Evolutionary conservation across 805 yeast genomes (phyloP), one percentile per base, ranked within the genome.

Genomic region (Lipomyces lipofer): DNA sequence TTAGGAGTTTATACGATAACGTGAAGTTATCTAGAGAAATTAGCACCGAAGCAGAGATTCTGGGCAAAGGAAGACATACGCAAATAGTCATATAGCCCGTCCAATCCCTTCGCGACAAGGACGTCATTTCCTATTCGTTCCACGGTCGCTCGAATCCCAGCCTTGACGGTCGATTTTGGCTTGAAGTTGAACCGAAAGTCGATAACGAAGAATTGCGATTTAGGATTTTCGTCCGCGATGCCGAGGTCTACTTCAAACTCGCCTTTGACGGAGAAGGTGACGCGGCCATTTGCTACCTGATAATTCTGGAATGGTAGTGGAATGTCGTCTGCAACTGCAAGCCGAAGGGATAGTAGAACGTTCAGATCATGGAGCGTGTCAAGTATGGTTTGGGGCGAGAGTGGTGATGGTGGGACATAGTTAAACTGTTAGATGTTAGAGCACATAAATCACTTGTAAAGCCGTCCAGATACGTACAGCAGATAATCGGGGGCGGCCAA

Each of bases 191-290:
- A 79, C 51, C 81, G 77, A 69, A 90, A 85, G 67, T 88, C 92
- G 19, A 92, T 86, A 56, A 89, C 76, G 66, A 84, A 87, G 63
- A 86, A 84, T 13, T 89, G 89, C 0, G 89, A 80, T 35, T 79
- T 78, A 2, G 73, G 75, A 1, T 75, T 73, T 22, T 83, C 82
- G 63, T 81, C 84, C 4, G 83, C 83, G 33, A 88, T 83, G 0
- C 94, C 87, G n/a, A 91, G 75, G 22, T 90, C 88, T 13, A 89
- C 78, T 66, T 83, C 82, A 65, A 87, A 89, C 47, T 85, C 85
- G 50, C 81, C 77, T 0, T 78, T 76, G 1, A 87, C 80, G 2
- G 78, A 74, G 61, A 87, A 83, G 50, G 78, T 78, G 2, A 86
- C 84, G 48, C 95, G 75, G 12, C 98, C 99, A 69, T 92, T 84